These are phyloP conservation scores for Geranium brycei DNA, from an alignment of 345 rosid species.

Conservation along the genomic window DNA sequence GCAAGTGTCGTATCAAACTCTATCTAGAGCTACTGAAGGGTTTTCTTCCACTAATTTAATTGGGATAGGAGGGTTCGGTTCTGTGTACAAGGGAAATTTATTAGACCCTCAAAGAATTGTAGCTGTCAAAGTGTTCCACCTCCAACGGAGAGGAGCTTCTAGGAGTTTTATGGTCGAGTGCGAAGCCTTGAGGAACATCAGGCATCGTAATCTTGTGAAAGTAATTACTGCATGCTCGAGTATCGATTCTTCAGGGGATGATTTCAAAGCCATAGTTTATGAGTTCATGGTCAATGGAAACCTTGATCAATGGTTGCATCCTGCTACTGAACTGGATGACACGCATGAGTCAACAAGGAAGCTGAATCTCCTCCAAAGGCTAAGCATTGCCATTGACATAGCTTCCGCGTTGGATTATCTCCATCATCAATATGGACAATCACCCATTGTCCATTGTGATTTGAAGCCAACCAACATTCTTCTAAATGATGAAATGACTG, in stretches of 20 bases:
- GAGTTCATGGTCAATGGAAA: slow-evolving; percentile 17
- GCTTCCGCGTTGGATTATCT: slow-evolving; percentile 15
- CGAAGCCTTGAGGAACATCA: slow-evolving; percentile 18
- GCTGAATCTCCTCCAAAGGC: slow-evolving; percentile 14
- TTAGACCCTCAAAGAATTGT: background rate
- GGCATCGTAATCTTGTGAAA: slow-evolving; percentile 34
- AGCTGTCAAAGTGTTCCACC: slow-evolving; percentile 13
- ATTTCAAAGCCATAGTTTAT: slow-evolving; percentile 17
- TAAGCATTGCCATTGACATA: slow-evolving; percentile 9
- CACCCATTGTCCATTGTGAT: slow-evolving; percentile 14
- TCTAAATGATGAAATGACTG: slow-evolving; percentile 11
- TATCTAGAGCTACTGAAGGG: slow-evolving; percentile 15
- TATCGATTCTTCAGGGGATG: slow-evolving; percentile 17
- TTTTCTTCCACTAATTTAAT: slow-evolving; percentile 12
- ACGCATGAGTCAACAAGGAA: too few relatives aligned
- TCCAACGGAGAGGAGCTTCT: slow-evolving; percentile 14
- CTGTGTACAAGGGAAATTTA: slow-evolving; percentile 15
- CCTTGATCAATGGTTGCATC: slow-evolving; percentile 9
- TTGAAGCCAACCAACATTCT: slow-evolving; percentile 14
- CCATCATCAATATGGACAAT: slow-evolving; percentile 8
- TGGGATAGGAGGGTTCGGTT: slow-evolving; percentile 22
- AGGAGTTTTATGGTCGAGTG: slow-evolving; percentile 31
- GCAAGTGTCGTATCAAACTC: background rate
- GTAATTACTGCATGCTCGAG: slow-evolving; percentile 24
- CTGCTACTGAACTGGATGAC: background rate